A percentile compares a stretch with the other conserved stretches of the same genome.
phyloP scores from a whole-genome alignment of 495 filamentous ascomycete species.

The Ascodesmis nigricans region DNA sequence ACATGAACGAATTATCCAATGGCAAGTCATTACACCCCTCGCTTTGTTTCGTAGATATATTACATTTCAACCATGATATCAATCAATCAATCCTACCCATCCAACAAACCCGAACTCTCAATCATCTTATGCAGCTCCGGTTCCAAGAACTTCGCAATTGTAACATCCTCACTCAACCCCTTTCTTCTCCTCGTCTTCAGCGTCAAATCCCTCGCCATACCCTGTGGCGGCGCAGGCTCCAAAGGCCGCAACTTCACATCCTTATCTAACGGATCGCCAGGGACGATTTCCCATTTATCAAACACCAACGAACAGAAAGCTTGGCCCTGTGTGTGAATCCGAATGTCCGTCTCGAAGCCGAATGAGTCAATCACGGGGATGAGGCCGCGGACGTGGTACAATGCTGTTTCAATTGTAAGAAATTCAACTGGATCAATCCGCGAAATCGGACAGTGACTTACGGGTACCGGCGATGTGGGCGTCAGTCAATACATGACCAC shows the following conservation, averaged over 20 bases:
- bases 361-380: slow-evolving; percentile 94
- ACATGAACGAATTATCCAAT: no score
- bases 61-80: slow-evolving; percentile 1
- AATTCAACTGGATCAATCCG: slow-evolving; percentile 3
- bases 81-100: slow-evolving; percentile 27
- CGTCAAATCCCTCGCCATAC: slow-evolving; percentile 83
- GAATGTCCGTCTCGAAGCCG: slow-evolving; percentile 88
- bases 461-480: slow-evolving; percentile 82
- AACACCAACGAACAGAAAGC: slow-evolving; percentile 80
- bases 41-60: no score
- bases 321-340: slow-evolving; percentile 89
- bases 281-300: slow-evolving; percentile 85
- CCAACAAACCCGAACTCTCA: slow-evolving; percentile 72
- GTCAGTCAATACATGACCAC: slow-evolving; percentile 83
- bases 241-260: slow-evolving; percentile 61
- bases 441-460: slow-evolving; percentile 9
- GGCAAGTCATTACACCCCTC: no score
- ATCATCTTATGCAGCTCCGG: slow-evolving; percentile 74
- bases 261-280: slow-evolving; percentile 81
- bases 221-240: slow-evolving; percentile 67
- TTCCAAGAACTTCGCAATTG: slow-evolving; percentile 86
- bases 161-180: slow-evolving; percentile 85
- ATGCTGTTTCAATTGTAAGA: slow-evolving; percentile 26
- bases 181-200: slow-evolving; percentile 86
- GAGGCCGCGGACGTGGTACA: slow-evolving; percentile 73